Conservation (phyloP, 2,329 filamentous ascomycete genomes). For the Cryphonectria parasitica region DNA sequence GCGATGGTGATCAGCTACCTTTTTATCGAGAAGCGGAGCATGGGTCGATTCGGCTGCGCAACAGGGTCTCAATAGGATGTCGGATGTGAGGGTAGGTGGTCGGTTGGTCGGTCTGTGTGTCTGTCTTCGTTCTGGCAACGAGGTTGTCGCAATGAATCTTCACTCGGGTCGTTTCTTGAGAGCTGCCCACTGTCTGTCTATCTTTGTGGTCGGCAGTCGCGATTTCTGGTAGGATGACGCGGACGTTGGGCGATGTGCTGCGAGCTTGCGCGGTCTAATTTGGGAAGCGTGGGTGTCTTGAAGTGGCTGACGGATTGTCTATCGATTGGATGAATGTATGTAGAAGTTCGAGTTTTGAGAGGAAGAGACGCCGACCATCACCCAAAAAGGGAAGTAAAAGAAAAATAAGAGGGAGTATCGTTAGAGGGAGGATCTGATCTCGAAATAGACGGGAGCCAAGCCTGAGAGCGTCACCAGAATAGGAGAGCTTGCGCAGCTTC, state of each 20-base stretch:
- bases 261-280: background rate
- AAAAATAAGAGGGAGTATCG: background rate
- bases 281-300: too few species aligned
- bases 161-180: background rate
- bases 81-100: background rate
- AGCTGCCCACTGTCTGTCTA: background rate
- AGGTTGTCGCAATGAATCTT: background rate
- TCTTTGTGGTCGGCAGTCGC: background rate
- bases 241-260: background rate
- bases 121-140: background rate
- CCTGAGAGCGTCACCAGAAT: background rate
- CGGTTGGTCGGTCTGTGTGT: too few species aligned
- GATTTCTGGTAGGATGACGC: background rate
- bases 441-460: background rate
- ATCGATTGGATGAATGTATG: background rate
- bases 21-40: background rate
- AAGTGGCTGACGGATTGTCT: background rate
- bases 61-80: background rate
- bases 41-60: constrained; percentile 1
- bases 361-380: background rate
- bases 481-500: constrained; percentile 7
- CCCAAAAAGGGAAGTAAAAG: background rate
- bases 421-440: background rate
- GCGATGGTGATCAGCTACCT: background rate
- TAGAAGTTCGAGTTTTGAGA: background rate